Evolutionary conservation across 2,329 filamentous ascomycete genomes (phyloP).

Genomic region (Corynespora cassiicola): DNA sequence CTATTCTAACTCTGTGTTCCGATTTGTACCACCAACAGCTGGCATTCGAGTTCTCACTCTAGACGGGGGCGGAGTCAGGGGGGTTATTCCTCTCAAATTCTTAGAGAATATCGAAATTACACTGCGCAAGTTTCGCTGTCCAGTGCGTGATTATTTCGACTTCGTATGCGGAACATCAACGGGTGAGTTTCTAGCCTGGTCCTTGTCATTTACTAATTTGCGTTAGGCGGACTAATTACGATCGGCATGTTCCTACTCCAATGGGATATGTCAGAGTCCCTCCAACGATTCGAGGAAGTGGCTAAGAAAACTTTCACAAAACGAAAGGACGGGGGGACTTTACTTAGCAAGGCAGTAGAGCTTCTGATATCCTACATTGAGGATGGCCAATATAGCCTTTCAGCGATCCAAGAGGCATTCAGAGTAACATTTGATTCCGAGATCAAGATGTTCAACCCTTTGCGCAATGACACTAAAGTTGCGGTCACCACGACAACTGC

Average conservation of each 20-base stretch:
- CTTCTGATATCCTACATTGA: slow-evolving; percentile 27
- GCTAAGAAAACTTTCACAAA: slow-evolving; percentile 26
- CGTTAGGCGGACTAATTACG: slow-evolving; percentile 31
- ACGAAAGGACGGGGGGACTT: slow-evolving; percentile 5
- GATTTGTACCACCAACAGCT: slow-evolving; percentile 15
- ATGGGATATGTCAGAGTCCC: slow-evolving; percentile 23
- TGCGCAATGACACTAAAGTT: slow-evolving; percentile 31
- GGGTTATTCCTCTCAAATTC: slow-evolving; percentile 19
- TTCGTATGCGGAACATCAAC: slow-evolving; percentile 16
- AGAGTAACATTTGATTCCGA: slow-evolving; percentile 13
- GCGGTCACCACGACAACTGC: slow-evolving; percentile 34
- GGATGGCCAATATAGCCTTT: slow-evolving; percentile 29
- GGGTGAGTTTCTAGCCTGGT: slow-evolving; percentile 5
- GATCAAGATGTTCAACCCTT: slow-evolving; percentile 33
- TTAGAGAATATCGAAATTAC: slow-evolving; percentile 14
- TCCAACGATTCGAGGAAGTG: slow-evolving; percentile 28
- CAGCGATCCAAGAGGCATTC: slow-evolving; percentile 31
- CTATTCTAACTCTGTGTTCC: slow-evolving; percentile 9
- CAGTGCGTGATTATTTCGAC: slow-evolving; percentile 14
- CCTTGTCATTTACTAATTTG: neutral
- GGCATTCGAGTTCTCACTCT: slow-evolving; percentile 19
- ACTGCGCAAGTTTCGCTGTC: slow-evolving; percentile 6
- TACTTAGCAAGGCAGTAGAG: slow-evolving; percentile 18
- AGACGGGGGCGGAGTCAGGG: slow-evolving; percentile 19
- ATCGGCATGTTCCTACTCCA: slow-evolving; percentile 35